Base-by-base conservation (phyloP, 352 stramenopile genomes). In the Pythium phragmitis region DNA sequence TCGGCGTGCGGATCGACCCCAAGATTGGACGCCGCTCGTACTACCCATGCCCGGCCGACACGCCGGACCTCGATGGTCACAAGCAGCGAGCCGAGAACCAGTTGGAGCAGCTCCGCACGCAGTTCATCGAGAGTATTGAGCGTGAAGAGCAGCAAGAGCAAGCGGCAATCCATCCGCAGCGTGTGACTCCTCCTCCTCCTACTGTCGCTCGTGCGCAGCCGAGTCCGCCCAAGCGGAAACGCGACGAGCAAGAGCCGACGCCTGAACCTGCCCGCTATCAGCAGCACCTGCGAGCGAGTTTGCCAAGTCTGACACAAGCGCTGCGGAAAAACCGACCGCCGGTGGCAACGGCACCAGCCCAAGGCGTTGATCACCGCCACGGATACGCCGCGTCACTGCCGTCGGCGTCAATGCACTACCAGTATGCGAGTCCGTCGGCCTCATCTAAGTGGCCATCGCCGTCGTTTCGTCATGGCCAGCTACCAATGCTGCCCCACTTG, bases 1-100 rank as follows among this genome's bases (percentile, higher is more conserved):
- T 77, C 33, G 80, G 76, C 28, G 77, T 91, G 55, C 80, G 82
- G 60, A 88, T 91, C 62, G 84, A 85, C 56, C 77, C 79, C 41
- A 91, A 91, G 79, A 84, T 91, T 48, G 82, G 82, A 1, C 74
- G 82, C 21, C 74, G 82, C 21, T 80, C 82, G 34, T 91, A 88
- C 73, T 89, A 85, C 62, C 79, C 82, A 53, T 82, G 77, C 52
- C 69, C 73, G 6, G 72, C 75, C 53, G 74, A 85, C 59, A 86
- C 77, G 4, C 70, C 70, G 16, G 67, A 63, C 6, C 77, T 82
- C 0, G 70, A 74, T 2, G 66, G 58, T 11, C 77, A 74, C 23
- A 79, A 83, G 50, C 63, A 75, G 14, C 72, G 69, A 12, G 79
- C 82, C 0, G 63, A 79, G 30, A 43, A 37, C 1, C 78, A 88